These are phyloP conservation scores for Cystobasidium sp. DNA, from an alignment of 1,284 basidiomycete genomes.

Conservation along the genomic window DNA sequence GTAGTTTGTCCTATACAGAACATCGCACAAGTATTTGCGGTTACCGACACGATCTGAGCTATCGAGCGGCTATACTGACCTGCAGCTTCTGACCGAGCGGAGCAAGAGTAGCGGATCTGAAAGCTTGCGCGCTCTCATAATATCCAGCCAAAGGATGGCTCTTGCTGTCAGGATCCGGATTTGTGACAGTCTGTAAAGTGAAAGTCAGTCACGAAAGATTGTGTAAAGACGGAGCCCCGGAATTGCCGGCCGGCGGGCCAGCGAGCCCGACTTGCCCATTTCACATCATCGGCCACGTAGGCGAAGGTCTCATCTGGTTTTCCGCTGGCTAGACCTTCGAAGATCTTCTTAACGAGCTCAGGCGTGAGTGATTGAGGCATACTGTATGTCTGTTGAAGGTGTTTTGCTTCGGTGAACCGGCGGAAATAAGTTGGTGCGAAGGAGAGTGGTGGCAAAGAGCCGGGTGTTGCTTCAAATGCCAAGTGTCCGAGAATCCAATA, in stretches of 20 bases:
- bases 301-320: constrained; percentile 10
- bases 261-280: constrained; percentile 6
- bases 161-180: constrained; percentile 20
- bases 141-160: constrained; percentile 18
- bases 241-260: neutral
- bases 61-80: neutral
- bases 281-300: constrained; percentile 28
- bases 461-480: too few species aligned
- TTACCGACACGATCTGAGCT: neutral
- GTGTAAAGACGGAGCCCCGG: neutral
- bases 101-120: constrained; percentile 11
- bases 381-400: neutral
- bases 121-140: constrained; percentile 24
- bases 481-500: too few species aligned
- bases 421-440: too few species aligned
- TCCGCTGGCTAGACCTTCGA: constrained; percentile 13
- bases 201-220: neutral
- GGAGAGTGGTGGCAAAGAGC: too few species aligned
- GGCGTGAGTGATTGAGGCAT: constrained; percentile 16
- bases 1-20: neutral
- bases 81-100: constrained; percentile 18
- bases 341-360: constrained; percentile 21
- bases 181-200: constrained; percentile 15
- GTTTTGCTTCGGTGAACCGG: too few species aligned
- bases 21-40: neutral